phyloP scores from a whole-genome alignment of 345 rosid genomes.

The Murraya paniculata region DNA sequence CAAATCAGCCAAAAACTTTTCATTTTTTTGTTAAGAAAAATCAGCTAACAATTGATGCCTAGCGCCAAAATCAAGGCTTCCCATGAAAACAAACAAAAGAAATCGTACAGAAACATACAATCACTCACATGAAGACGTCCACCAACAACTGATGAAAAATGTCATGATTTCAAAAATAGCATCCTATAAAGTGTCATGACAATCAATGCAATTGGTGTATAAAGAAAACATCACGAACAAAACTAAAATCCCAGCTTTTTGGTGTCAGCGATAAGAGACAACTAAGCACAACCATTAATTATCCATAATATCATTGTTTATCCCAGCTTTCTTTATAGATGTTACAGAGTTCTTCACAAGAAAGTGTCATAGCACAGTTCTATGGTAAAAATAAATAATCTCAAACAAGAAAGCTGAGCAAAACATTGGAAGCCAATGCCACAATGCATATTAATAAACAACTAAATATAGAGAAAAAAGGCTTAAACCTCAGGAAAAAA shows the following conservation, averaged over 20 bases:
- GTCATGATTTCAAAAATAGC: not conserved
- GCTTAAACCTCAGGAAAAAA: not conserved
- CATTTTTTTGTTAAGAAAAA: not conserved
- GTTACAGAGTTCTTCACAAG: not conserved
- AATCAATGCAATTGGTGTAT: not conserved
- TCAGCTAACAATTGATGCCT: not conserved
- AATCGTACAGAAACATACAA: not conserved
- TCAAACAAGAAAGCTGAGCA: not conserved
- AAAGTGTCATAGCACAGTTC: not conserved
- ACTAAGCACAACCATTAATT: not conserved
- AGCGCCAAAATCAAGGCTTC: not conserved
- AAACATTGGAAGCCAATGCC: not conserved
- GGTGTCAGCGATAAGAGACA: not conserved
- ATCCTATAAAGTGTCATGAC: not conserved
- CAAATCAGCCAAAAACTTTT: not conserved
- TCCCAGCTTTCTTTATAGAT: not conserved
- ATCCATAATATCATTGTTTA: not conserved
- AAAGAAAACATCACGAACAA: not conserved
- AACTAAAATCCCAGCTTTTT: not conserved
- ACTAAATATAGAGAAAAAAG: not conserved
- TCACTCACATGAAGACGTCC: not conserved
- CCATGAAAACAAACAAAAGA: not conserved
- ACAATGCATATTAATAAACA: not conserved
- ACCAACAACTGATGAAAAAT: not conserved
- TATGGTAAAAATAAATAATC: not conserved